Percentiles rank a stretch among this genome's conserved stretches.
Evolutionary conservation across 768 basidiomycete species (phyloP).

Genomic region (Pulveroboletus ravenelii): DNA sequence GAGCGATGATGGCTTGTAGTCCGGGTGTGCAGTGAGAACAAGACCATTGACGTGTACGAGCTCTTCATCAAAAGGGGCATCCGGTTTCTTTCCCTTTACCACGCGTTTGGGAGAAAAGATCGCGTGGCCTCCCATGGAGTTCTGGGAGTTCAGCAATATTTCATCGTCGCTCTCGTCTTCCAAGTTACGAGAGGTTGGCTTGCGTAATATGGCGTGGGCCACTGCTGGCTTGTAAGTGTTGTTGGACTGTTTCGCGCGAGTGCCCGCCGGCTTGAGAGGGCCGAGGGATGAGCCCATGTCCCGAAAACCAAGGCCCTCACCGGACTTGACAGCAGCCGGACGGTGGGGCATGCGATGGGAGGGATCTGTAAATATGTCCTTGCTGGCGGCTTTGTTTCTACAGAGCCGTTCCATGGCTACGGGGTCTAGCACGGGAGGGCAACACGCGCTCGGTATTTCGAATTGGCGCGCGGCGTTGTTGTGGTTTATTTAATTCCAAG

Average conservation of each 20-base stretch:
- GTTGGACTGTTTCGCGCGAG: conserved; percentile 1
- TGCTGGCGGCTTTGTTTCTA: background rate
- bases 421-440: background rate
- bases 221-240: conserved; percentile 8
- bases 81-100: conserved; percentile 3
- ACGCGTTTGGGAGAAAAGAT: conserved; percentile 9
- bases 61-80: background rate
- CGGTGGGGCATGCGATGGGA: conserved; percentile 22
- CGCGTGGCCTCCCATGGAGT: conserved; percentile 11
- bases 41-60: conserved; percentile 14
- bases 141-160: conserved; percentile 25
- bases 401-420: conserved; percentile 24
- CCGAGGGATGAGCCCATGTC: conserved; percentile 21
- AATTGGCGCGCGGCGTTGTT: conserved; percentile 26
- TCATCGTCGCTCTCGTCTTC: conserved; percentile 28
- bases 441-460: background rate
- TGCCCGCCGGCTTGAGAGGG: conserved; percentile 1
- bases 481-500: conserved; percentile 25
- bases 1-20: conserved; percentile 16
- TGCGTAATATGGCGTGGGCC: background rate
- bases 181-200: background rate
- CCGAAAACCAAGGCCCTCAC: conserved; percentile 25
- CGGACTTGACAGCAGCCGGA: conserved; percentile 21
- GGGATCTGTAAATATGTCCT: conserved; percentile 11
- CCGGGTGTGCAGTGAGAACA: conserved; percentile 19